Evolutionary conservation across 352 stramenopile genomes (phyloP), one percentile per base, ranked within the genome.

Genomic region (Peronosclerospora sorghi): DNA sequence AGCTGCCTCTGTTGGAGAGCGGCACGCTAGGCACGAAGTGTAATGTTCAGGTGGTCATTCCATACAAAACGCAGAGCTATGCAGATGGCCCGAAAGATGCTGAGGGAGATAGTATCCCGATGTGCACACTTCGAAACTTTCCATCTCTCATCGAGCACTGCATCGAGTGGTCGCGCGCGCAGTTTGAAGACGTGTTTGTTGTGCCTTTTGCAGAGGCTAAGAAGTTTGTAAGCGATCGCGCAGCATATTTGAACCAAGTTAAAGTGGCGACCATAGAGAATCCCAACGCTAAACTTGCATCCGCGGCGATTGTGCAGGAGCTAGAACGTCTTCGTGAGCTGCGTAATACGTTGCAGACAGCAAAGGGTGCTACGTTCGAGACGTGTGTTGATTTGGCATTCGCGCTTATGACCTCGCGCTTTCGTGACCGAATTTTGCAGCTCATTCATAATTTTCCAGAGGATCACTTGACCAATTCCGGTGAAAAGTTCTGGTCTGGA

Each of bases 81-180:
- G 94, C 46, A 66, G 86, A 91, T 51, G 79, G 79, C 0, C 96
- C 92, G 5, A 94, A 96, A 53, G 96, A 99, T 68, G 95, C 94
- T 35, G 92, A 96, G 24, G 96, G 99, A 59, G 97, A 99, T 57
- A 95, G 86, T 37, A 98, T 99, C 55, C 96, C 96, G 15, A 96
- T 99, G 55, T 99, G 96, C 62, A 99, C 96, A 4, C 68, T 99
- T 32, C 97, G 98, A 56, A 98, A 98, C 76, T 99, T 99, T 55
- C 96, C 96, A 20, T 89, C 76, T n/a, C 55, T 91, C 5, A 91
- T 88, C 41, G 79, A 91, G 32, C 97, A 99, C 74, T 99, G 95
- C 59, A 98, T 99, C 52, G 96, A 99, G 35, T 99, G 96, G 96
- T 93, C 93, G n/a, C 75, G 79, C 13, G 79, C 79, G 15, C 79